Base-by-base conservation (phyloP, 2,329 filamentous ascomycete genomes). In the Westerdykella sp. region DNA sequence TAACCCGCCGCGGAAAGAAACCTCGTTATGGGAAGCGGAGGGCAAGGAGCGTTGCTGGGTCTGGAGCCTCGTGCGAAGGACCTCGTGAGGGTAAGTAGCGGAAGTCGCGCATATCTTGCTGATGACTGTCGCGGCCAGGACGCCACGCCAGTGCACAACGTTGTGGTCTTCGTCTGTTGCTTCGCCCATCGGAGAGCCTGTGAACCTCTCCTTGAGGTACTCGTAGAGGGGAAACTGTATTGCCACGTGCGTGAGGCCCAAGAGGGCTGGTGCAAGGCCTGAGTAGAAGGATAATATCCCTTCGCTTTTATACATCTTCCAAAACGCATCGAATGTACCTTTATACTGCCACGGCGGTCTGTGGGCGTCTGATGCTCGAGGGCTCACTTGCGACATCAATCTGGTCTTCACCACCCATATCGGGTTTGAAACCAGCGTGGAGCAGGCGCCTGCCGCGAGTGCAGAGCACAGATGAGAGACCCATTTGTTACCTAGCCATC, bases 371-470 rank as follows among this genome's bases (percentile, higher is more conserved):
- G 69, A 75, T 51, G 77, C 73, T 48, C 71, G 74, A 31, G 73
- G 67, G 52, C 79, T 82, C 16, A 82, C 85, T 71, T 97, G 93
- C 31, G 93, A 95, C 93, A 97, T 97, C 56, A 98, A 79, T 54
- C 93, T 79, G 39, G 93, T 98, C 71, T 98, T 98, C 72, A 98
- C 95, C 31, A 98, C 93, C 93, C 93, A 98, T 48, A 98, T 98
- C 1, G 93, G 93, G 67, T 97, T 98, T 18, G 93, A 98, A 49
- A 84, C 85, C 50, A 97, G 77, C 4, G 93, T 98, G 54, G 90
- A 96, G 71, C 86, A 95, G 48, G 83, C 89, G 41, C 93, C 93
- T 18, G 91, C 93, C 44, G 89, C 79, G 47, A 98, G 80, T 9
- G 93, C 95, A 16, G 93, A 93, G 73, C 86, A 90, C 53, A 93